Percentiles rank a stretch among this genome's conserved stretches.
Conservation (phyloP, 306 rosid species). For the Mucuna pruriens region DNA sequence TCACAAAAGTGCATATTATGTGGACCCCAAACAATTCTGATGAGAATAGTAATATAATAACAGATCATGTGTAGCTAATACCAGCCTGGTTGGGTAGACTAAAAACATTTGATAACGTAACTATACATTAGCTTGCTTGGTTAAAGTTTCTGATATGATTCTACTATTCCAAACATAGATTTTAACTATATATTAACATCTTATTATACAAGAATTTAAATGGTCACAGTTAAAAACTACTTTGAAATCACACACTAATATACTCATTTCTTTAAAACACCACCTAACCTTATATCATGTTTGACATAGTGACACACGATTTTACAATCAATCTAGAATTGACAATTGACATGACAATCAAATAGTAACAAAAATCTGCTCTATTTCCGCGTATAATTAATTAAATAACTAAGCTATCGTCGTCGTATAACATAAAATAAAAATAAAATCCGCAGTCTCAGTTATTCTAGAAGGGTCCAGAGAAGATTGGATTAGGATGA, state of each 20-base stretch:
- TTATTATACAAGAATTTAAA: no score
- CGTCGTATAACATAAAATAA: neutral
- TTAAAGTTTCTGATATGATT: neutral
- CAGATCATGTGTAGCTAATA: no score
- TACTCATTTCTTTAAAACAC: neutral
- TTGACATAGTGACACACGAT: neutral
- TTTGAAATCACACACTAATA: neutral
- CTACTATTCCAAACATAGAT: neutral
- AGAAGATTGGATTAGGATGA: neutral
- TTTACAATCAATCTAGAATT: neutral
- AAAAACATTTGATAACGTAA: neutral
- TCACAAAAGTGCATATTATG: no score
- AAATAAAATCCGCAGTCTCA: neutral
- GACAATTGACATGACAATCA: neutral
- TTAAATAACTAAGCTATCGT: neutral
- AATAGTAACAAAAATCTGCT: neutral
- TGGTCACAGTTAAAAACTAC: neutral
- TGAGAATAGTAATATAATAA: no score
- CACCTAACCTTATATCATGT: neutral
- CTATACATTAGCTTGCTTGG: neutral
- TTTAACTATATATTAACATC: neutral
- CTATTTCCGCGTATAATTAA: no score
- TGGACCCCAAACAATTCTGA: no score
- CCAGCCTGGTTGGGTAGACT: neutral
- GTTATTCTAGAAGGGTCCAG: neutral